Percentiles rank a stretch among this genome's conserved stretches.
phyloP scores from a whole-genome alignment of 768 basidiomycete species.

The Auriscalpium microsporum region DNA sequence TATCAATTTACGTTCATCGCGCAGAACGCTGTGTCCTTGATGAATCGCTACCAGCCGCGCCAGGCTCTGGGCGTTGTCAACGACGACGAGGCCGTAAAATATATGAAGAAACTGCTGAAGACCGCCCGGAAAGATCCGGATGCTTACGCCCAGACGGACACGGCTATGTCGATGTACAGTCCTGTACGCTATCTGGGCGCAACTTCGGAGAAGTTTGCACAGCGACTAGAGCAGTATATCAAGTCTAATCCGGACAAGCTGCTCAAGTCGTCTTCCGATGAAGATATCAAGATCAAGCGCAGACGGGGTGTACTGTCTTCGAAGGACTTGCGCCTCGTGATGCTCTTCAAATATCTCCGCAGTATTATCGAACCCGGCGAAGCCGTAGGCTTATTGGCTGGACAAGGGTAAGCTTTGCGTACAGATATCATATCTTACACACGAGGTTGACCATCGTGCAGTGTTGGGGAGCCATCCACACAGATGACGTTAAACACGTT shows the following conservation, averaged over 20 bases:
- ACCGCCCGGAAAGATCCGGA: conserved; percentile 40
- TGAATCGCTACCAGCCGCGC: conserved; percentile 60
- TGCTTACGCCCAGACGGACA: conserved; percentile 41
- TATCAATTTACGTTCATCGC: conserved; percentile 91
- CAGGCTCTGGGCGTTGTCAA: conserved; percentile 52
- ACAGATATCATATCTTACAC: not conserved
- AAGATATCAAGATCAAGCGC: conserved; percentile 32
- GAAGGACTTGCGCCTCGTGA: conserved; percentile 67
- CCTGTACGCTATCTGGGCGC: conserved; percentile 79
- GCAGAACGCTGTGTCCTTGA: conserved; percentile 72
- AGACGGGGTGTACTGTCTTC: conserved; percentile 39
- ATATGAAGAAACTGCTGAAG: conserved; percentile 92
- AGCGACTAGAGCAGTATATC: conserved; percentile 70
- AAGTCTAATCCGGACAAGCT: conserved; percentile 58
- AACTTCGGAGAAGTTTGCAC: conserved; percentile 88
- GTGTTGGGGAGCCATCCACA: conserved; percentile 97
- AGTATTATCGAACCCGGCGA: conserved; percentile 95
- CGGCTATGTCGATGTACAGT: conserved; percentile 65
- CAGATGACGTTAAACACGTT: conserved; percentile 99
- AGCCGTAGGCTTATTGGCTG: conserved; percentile 94
- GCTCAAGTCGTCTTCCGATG: conserved; percentile 35
- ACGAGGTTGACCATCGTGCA: conserved; percentile 24
- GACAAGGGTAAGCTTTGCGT: conserved; percentile 70
- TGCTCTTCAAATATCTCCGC: conserved; percentile 89
- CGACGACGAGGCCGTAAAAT: conserved; percentile 52